Evolutionary conservation across 106 monocot genomes (phyloP).

Genomic region (Dendrobium chrysotoxum): DNA sequence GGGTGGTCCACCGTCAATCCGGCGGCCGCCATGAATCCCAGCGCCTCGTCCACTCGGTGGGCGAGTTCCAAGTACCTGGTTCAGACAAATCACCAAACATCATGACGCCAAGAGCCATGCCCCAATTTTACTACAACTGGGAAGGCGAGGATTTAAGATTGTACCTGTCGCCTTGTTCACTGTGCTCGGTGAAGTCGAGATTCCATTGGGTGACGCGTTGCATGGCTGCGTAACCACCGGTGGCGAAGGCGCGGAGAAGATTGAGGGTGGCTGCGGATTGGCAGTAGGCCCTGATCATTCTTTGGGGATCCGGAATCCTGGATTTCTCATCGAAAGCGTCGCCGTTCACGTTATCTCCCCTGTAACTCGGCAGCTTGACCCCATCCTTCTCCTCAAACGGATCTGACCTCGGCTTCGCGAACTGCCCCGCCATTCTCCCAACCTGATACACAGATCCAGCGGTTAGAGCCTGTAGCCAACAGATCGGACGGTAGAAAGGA

Average conservation of each 20-base stretch:
- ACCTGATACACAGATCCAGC: slow-evolving; percentile 22
- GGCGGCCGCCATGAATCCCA: slow-evolving; percentile 68
- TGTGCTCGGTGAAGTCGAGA: slow-evolving; percentile 68
- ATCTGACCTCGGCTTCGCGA: slow-evolving; percentile 57
- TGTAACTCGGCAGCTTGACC: slow-evolving; percentile 51
- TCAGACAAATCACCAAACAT: slow-evolving; percentile 11
- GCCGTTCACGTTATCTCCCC: slow-evolving; percentile 44
- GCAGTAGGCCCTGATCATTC: slow-evolving; percentile 60
- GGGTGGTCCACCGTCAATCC: slow-evolving; percentile 69
- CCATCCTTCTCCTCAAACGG: slow-evolving; percentile 42
- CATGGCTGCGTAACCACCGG: slow-evolving; percentile 63
- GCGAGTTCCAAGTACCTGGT: slow-evolving; percentile 68
- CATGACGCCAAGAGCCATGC: not conserved
- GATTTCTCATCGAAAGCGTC: slow-evolving; percentile 41
- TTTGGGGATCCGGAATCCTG: slow-evolving; percentile 47
- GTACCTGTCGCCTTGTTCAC: slow-evolving; percentile 68
- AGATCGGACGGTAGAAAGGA: not conserved
- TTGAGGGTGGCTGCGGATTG: slow-evolving; percentile 45
- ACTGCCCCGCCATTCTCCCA: slow-evolving; percentile 77
- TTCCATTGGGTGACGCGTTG: slow-evolving; percentile 75
- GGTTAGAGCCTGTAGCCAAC: not conserved
- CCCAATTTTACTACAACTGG: not conserved
- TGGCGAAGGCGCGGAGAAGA: slow-evolving; percentile 46
- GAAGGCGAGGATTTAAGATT: not conserved
- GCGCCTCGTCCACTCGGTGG: slow-evolving; percentile 65